These are phyloP conservation scores for Fusarium sp. DNA, from an alignment of 2,329 filamentous ascomycete species.

Conservation along the genomic window DNA sequence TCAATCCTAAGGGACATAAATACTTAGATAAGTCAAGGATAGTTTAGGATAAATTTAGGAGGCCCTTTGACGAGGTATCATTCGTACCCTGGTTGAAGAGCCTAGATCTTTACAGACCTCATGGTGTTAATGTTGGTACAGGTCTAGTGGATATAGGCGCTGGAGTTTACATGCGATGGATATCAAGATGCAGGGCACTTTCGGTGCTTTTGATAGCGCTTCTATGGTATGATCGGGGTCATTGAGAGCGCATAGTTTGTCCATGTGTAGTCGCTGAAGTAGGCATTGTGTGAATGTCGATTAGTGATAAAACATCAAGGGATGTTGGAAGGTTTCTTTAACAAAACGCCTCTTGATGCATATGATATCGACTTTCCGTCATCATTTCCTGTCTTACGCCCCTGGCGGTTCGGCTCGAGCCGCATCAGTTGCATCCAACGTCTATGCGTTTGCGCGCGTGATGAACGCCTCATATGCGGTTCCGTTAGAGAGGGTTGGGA, in stretches of 20 bases:
- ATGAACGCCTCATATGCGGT: neutral
- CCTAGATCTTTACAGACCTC: neutral
- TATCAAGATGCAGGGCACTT: neutral
- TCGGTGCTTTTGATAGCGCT: neutral
- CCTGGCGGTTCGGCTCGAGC: neutral
- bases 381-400: neutral
- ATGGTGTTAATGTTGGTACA: neutral
- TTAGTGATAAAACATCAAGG: too few species aligned
- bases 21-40: neutral
- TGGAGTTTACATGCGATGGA: too few species aligned
- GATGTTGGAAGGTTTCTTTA: neutral
- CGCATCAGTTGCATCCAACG: neutral
- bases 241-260: neutral
- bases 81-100: fast-evolving
- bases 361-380: neutral
- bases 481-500: neutral
- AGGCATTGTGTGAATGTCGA: neutral
- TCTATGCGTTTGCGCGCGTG: neutral
- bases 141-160: neutral
- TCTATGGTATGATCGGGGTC: neutral
- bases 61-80: too few species aligned
- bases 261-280: neutral
- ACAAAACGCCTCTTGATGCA: neutral
- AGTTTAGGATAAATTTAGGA: neutral
- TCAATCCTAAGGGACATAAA: too few species aligned